These are phyloP conservation scores for Boletus bicolor DNA, from an alignment of 768 basidiomycete species.

Conservation along the genomic window DNA sequence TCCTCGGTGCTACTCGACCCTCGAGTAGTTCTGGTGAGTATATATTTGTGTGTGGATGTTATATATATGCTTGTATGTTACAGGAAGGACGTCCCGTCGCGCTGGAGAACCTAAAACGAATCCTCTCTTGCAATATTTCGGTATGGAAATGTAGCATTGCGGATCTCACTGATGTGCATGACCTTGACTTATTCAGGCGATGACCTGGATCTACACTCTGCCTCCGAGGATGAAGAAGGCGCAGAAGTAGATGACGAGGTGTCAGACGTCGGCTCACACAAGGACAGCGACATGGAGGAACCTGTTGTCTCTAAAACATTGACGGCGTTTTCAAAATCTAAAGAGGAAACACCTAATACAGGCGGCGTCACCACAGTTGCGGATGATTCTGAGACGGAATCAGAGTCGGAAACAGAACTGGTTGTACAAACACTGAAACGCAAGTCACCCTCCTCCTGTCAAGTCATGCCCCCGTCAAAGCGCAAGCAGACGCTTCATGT, in stretches of 20 bases:
- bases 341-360: constrained; percentile 1
- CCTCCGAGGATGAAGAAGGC: constrained; percentile 39
- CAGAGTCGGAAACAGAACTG: constrained; percentile 28
- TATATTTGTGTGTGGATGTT: not conserved
- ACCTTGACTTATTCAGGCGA: constrained; percentile 26
- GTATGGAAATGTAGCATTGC: constrained; percentile 25
- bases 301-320: constrained; percentile 26
- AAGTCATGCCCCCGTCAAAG: constrained; percentile 13
- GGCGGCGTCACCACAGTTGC: not conserved
- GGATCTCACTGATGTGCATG: not conserved
- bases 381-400: constrained; percentile 33
- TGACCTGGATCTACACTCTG: constrained; percentile 50
- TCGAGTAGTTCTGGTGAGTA: constrained; percentile 15
- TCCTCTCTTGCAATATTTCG: constrained; percentile 49
- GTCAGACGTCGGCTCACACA: constrained; percentile 16
- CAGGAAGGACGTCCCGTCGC: constrained; percentile 5
- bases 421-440: constrained; percentile 17
- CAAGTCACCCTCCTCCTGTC: constrained; percentile 22
- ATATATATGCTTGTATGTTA: not conserved
- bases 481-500: constrained; percentile 11
- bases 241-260: constrained; percentile 21
- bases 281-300: constrained; percentile 24
- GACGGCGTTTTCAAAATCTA: constrained; percentile 6
- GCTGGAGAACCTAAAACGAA: constrained; percentile 27
- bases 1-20: not conserved